phyloP scores from a whole-genome alignment of 139 green algal genomes.

The Mychonastes homosphaera region DNA sequence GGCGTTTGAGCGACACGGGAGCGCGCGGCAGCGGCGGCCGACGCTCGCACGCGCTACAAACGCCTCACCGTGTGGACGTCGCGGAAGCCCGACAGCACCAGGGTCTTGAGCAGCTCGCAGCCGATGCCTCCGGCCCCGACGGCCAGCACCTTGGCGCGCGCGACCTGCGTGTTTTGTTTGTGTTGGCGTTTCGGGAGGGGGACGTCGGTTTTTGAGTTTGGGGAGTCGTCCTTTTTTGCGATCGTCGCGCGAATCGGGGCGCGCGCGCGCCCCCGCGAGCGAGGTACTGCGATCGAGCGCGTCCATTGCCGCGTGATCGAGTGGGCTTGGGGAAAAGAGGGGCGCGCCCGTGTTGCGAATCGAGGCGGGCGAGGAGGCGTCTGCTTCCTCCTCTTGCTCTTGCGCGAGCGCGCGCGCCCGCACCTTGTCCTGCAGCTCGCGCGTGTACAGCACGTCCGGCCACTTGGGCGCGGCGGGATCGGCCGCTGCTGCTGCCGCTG shows the following conservation, averaged over 20 bases:
- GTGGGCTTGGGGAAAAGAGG: not conserved
- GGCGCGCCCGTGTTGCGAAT: too few species aligned
- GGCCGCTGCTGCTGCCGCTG: not conserved
- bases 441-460: conserved; percentile 10
- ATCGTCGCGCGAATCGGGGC: not conserved
- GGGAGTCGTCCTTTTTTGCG: not conserved
- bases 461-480: not conserved
- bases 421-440: conserved; percentile 14
- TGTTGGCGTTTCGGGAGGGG: not conserved
- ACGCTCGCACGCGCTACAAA: not conserved
- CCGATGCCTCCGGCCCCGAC: conserved; percentile 96
- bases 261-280: not conserved
- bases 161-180: conserved; percentile 32
- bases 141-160: conserved; percentile 61
- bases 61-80: conserved; percentile 75
- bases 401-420: not conserved
- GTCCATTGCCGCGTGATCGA: not conserved
- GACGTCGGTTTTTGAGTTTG: not conserved
- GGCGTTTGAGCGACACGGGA: not conserved
- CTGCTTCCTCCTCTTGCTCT: not conserved
- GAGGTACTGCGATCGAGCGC: not conserved
- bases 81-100: conserved; percentile 81
- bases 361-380: too few species aligned
- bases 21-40: not conserved
- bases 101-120: conserved; percentile 96